Percentiles rank a stretch among this genome's conserved stretches.
Conservation (phyloP, 1,284 basidiomycete species). For the Golubevia pallescens region DNA sequence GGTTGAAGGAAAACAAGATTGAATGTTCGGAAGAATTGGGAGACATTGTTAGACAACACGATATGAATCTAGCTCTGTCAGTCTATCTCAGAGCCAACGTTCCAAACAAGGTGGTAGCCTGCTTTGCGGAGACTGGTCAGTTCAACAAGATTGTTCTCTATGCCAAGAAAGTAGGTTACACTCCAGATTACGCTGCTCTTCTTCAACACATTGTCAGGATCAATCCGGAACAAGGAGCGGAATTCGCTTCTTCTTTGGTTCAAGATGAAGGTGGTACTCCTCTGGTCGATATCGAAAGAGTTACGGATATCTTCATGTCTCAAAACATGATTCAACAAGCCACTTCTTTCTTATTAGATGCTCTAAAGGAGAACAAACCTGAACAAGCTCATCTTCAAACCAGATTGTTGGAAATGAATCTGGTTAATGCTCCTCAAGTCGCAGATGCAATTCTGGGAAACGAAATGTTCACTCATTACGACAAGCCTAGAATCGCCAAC, state of each 20-base stretch:
- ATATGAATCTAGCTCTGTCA: constrained; percentile 98
- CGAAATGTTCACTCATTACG: constrained; percentile 98
- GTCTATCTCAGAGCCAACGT: constrained; percentile 98
- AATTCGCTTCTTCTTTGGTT: constrained; percentile 93
- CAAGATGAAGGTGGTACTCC: constrained; percentile 87
- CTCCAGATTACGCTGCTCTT: constrained; percentile 91
- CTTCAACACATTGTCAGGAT: constrained; percentile 96
- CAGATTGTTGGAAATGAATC: constrained; percentile 95
- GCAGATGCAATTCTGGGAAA: constrained; percentile 99
- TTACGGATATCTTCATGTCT: constrained; percentile 91
- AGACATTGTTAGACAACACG: constrained; percentile 91
- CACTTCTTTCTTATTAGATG: constrained; percentile 96
- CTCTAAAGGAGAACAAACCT: constrained; percentile 98
- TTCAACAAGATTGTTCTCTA: constrained; percentile 98
- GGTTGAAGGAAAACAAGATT: constrained; percentile 99
- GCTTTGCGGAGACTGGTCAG: constrained; percentile 98
- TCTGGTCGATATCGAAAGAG: constrained; percentile 85
- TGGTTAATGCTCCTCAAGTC: constrained; percentile 96
- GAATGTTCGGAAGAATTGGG: constrained; percentile 98
- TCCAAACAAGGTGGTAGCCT: constrained; percentile 95
- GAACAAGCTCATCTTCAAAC: constrained; percentile 97
- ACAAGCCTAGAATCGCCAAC: constrained; percentile 94
- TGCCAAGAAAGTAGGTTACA: constrained; percentile 95
- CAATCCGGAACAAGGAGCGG: constrained; percentile 96
- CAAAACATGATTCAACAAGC: constrained; percentile 99